Evolutionary conservation across 1,139 yeast species (phyloP).

Genomic region (Williopsis jadinii): DNA sequence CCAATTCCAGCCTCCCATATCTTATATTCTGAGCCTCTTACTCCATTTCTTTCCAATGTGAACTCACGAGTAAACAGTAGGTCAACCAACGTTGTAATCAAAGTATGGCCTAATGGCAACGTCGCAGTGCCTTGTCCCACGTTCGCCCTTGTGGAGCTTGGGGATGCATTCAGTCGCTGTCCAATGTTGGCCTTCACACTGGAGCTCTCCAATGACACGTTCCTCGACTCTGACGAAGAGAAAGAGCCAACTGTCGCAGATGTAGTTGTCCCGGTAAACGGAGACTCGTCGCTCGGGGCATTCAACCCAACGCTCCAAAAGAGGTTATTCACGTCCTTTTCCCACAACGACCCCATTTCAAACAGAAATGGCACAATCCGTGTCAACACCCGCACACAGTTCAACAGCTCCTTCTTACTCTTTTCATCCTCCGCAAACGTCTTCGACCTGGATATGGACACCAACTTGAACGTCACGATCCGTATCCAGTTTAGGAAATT

Average conservation of each 20-base stretch:
- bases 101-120: constrained; percentile 41
- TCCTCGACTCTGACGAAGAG: constrained; percentile 29
- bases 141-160: constrained; percentile 20
- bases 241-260: constrained; percentile 30
- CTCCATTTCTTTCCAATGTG: constrained; percentile 33
- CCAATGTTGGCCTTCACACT: constrained; percentile 24
- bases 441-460: constrained; percentile 22
- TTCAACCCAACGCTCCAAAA: constrained; percentile 37
- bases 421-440: constrained; percentile 22
- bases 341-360: constrained; percentile 37
- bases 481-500: constrained; percentile 51
- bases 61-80: constrained; percentile 57
- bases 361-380: constrained; percentile 61
- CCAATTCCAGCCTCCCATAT: constrained; percentile 84
- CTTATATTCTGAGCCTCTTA: constrained; percentile 26
- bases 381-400: constrained; percentile 61
- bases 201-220: constrained; percentile 15
- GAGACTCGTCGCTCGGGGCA: not conserved
- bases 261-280: constrained; percentile 8
- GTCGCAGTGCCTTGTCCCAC: constrained; percentile 17
- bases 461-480: constrained; percentile 31
- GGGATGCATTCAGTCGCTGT: constrained; percentile 15
- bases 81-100: constrained; percentile 41
- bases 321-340: constrained; percentile 28
- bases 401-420: constrained; percentile 32